A percentile compares a stretch with the other conserved stretches of the same genome.
Evolutionary conservation across 2,329 filamentous ascomycete species (phyloP).

Genomic region (Sporothrix inflata): DNA sequence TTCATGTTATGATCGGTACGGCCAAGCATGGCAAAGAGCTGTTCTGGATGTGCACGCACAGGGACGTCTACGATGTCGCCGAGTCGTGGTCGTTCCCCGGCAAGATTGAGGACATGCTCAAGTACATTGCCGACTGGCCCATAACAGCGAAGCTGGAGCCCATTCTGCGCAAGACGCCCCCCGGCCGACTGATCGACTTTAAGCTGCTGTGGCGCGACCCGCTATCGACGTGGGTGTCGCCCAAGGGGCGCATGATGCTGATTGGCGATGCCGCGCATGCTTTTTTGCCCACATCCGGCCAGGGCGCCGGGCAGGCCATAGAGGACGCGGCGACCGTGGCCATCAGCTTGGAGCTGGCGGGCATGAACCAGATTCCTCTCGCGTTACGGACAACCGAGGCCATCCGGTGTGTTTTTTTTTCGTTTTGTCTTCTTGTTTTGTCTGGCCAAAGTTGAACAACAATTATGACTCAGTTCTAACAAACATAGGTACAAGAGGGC

Average conservation of each 20-base stretch:
- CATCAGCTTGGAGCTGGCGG: not conserved
- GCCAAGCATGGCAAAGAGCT: not conserved
- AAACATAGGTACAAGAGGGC: not conserved
- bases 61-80: slow-evolving; percentile 7
- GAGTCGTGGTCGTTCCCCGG: slow-evolving; percentile 4
- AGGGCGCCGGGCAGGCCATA: slow-evolving; percentile 3
- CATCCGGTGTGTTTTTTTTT: not conserved
- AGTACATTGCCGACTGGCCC: not conserved
- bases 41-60: slow-evolving; percentile 5
- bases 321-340: not conserved
- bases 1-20: not conserved
- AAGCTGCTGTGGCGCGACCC: slow-evolving; percentile 4
- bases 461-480: not conserved
- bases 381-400: not conserved
- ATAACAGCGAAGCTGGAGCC: not conserved
- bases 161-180: not conserved
- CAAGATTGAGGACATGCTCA: not conserved
- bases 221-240: not conserved
- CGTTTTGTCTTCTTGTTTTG: not conserved
- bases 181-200: not conserved
- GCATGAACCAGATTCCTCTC: not conserved
- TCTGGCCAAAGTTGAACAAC: not conserved
- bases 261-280: not conserved
- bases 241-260: not conserved
- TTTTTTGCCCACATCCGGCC: not conserved